A percentile compares a stretch with the other conserved stretches of the same genome.
These are phyloP conservation scores for Colletotrichum sp. DNA, from an alignment of 2,329 filamentous ascomycete species.

Conservation along the genomic window DNA sequence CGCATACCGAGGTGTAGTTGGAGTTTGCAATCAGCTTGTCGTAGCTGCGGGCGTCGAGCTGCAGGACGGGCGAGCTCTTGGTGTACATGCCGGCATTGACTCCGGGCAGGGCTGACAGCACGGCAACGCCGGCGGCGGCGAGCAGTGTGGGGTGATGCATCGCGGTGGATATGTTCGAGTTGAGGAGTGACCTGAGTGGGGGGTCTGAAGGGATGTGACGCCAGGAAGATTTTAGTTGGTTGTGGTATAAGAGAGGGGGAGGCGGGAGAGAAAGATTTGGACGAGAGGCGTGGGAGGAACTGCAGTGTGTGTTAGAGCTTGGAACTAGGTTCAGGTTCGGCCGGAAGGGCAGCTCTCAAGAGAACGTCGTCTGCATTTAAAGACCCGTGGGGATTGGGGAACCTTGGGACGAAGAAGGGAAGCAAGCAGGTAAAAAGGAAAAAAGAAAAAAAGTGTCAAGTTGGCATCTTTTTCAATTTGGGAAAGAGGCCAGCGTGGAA, in stretches of 20 bases:
- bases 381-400: background rate
- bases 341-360: background rate
- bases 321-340: background rate
- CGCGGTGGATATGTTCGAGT: slow-evolving; percentile 25
- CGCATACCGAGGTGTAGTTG: slow-evolving; percentile 83
- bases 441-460: background rate
- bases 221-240: background rate
- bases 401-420: background rate
- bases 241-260: background rate
- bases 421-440: background rate
- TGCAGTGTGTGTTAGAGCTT: background rate
- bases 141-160: slow-evolving; percentile 62
- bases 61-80: slow-evolving; percentile 86
- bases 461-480: slow-evolving; percentile 29
- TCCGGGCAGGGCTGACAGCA: slow-evolving; percentile 70
- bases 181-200: background rate
- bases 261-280: background rate
- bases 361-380: background rate
- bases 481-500: slow-evolving; percentile 53
- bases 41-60: slow-evolving; percentile 81
- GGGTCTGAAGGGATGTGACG: slow-evolving; percentile 17
- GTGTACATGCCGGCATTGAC: slow-evolving; percentile 78
- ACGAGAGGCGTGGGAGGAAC: background rate
- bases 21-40: slow-evolving; percentile 84
- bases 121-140: slow-evolving; percentile 62